phyloP scores from a whole-genome alignment of 108 stramenopile species.

The Skeletonema costatum region DNA sequence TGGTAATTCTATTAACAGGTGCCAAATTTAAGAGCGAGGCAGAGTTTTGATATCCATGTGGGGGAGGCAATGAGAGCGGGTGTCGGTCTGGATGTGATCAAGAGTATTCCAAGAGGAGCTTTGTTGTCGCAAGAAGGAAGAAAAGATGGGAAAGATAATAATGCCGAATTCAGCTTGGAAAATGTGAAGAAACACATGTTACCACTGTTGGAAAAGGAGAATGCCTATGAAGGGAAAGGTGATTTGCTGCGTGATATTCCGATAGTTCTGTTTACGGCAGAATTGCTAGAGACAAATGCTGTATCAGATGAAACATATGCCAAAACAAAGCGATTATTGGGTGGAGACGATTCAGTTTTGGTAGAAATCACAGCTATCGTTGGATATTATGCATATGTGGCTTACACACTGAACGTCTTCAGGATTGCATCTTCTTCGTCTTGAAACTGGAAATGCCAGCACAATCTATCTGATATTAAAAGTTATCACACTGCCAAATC shows the following conservation, averaged over 20 bases:
- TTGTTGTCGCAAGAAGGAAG: conserved; percentile 1
- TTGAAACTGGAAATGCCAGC: background rate
- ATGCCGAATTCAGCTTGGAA: conserved; percentile 47
- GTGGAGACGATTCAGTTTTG: conserved; percentile 58
- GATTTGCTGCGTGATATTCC: background rate
- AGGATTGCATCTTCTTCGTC: conserved; percentile 54
- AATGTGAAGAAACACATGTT: conserved; percentile 49
- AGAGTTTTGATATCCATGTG: conserved; percentile 82
- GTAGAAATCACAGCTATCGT: conserved; percentile 82
- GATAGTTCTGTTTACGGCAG: conserved; percentile 68
- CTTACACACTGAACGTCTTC: conserved; percentile 83
- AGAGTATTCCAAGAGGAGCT: conserved; percentile 62
- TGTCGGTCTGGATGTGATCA: conserved; percentile 53
- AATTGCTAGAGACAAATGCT: conserved; percentile 70
- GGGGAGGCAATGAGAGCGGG: conserved; percentile 78
- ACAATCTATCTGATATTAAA: background rate
- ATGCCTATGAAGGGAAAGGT: background rate
- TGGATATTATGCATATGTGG: conserved; percentile 83
- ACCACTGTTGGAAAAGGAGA: conserved; percentile 55
- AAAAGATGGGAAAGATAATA: background rate
- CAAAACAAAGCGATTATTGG: conserved; percentile 51
- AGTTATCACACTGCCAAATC: too few species aligned
- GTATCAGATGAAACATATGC: conserved; percentile 80
- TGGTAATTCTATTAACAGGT: conserved; percentile 79
- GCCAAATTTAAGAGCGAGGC: conserved; percentile 64